phyloP scores from a whole-genome alignment of 1,284 basidiomycete genomes.

The Sanghuangporus sanghuang region DNA sequence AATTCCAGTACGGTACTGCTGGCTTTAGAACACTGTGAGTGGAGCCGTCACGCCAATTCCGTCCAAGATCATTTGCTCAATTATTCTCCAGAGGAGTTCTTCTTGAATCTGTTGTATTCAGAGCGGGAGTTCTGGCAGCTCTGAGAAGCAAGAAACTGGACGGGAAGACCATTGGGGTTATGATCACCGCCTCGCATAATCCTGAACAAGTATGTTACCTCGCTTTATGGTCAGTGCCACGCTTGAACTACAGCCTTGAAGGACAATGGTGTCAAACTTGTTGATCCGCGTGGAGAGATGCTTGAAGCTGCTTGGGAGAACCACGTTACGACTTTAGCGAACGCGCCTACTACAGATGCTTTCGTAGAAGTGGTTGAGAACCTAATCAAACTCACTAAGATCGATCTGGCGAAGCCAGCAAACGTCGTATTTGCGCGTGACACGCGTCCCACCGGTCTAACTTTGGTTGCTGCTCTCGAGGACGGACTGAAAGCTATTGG shows the following conservation, averaged over 20 bases:
- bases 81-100: conserved; percentile 55
- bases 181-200: conserved; percentile 99
- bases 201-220: conserved; percentile 73
- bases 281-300: conserved; percentile 99
- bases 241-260: conserved; percentile 29
- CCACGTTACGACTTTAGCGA: conserved; percentile 87
- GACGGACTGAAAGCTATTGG: conserved; percentile 77
- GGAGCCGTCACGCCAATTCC: conserved; percentile 10
- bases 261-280: conserved; percentile 99
- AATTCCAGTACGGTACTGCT: conserved; percentile 90
- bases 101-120: conserved; percentile 91
- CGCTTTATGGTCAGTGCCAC: conserved; percentile 5
- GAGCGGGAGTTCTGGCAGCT: conserved; percentile 87
- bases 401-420: conserved; percentile 77
- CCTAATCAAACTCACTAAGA: conserved; percentile 64
- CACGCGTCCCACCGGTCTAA: conserved; percentile 86
- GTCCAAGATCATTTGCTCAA: conserved; percentile 7
- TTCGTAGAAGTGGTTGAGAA: conserved; percentile 65
- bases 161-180: conserved; percentile 92
- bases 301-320: conserved; percentile 92
- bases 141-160: conserved; percentile 87
- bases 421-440: conserved; percentile 90
- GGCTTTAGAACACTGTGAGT: conserved; percentile 90
- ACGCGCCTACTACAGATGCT: conserved; percentile 70
- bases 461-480: conserved; percentile 78